These are phyloP conservation scores for Suillus spraguei DNA, from an alignment of 768 basidiomycete species.

Conservation along the genomic window DNA sequence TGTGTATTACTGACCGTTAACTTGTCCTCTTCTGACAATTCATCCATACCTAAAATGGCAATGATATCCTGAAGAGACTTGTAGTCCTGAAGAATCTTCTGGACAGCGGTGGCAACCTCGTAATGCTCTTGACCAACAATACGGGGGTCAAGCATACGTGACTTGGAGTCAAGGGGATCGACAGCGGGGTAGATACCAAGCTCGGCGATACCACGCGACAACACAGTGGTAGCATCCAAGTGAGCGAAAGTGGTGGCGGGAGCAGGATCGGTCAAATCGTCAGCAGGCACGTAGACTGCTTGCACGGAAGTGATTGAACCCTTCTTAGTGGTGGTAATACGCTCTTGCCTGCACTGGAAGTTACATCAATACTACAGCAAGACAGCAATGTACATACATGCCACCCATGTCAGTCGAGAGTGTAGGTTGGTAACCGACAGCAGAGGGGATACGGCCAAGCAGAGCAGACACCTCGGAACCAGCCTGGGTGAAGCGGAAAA, in stretches of 20 bases:
- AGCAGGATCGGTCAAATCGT: constrained; percentile 99
- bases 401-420: constrained; percentile 99
- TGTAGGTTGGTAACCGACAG: constrained; percentile 99
- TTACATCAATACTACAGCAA: constrained; percentile 13
- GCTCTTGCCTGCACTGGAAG: constrained; percentile 78
- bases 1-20: constrained; percentile 69
- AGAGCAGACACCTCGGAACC: constrained; percentile 99
- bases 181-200: constrained; percentile 99
- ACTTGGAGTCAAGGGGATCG: constrained; percentile 99
- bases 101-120: constrained; percentile 92
- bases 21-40: constrained; percentile 99
- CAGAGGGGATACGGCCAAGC: constrained; percentile 99
- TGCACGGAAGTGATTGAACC: constrained; percentile 99
- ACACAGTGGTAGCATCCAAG: constrained; percentile 99
- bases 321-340: constrained; percentile 99
- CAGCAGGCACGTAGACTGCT: constrained; percentile 99
- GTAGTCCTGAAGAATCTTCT: constrained; percentile 97
- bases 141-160: constrained; percentile 99
- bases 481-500: constrained; percentile 99
- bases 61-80: constrained; percentile 99
- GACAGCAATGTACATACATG: constrained; percentile 63
- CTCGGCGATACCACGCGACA: constrained; percentile 99
- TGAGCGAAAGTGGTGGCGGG: constrained; percentile 99
- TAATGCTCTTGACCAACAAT: constrained; percentile 96
- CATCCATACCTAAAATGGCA: constrained; percentile 99